Percentiles rank a stretch among this genome's conserved stretches.
These are phyloP conservation scores for Ottelia alismoides DNA, from an alignment of 106 monocot species.

Conservation along the genomic window DNA sequence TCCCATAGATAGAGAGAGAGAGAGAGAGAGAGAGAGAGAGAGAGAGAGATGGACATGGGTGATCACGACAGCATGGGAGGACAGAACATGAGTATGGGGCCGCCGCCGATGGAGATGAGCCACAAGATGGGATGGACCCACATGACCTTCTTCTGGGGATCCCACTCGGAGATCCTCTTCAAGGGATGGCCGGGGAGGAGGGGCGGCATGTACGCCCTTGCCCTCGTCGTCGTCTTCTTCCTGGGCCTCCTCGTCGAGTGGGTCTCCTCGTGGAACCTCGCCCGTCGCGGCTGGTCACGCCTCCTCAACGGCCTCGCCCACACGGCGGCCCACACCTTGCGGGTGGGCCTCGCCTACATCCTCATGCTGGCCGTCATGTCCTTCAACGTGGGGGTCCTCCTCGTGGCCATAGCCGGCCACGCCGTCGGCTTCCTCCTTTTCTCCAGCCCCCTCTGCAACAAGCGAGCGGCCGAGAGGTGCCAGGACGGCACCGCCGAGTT, in stretches of 20 bases:
- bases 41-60: conserved; percentile 9
- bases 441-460: no score
- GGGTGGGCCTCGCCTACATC: conserved; percentile 30
- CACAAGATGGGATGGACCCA: conserved; percentile 16
- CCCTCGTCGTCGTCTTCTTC: conserved; percentile 28
- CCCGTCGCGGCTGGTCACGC: conserved; percentile 4
- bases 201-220: conserved; percentile 49
- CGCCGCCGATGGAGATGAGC: no score
- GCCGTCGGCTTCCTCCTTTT: no score
- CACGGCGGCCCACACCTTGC: conserved; percentile 23
- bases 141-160: conserved; percentile 79
- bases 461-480: no score
- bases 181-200: conserved; percentile 44
- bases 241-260: conserved; percentile 26
- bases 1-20: no score
- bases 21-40: no score
- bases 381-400: no score
- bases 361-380: conserved; percentile 56
- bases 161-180: conserved; percentile 49
- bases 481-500: no score
- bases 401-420: no score
- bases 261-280: conserved; percentile 9
- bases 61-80: background rate
- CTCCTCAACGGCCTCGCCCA: conserved; percentile 2
- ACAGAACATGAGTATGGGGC: no score